Evolutionary conservation across 2,329 filamentous ascomycete species (phyloP).

Genomic region (Aureobasidium sp.): DNA sequence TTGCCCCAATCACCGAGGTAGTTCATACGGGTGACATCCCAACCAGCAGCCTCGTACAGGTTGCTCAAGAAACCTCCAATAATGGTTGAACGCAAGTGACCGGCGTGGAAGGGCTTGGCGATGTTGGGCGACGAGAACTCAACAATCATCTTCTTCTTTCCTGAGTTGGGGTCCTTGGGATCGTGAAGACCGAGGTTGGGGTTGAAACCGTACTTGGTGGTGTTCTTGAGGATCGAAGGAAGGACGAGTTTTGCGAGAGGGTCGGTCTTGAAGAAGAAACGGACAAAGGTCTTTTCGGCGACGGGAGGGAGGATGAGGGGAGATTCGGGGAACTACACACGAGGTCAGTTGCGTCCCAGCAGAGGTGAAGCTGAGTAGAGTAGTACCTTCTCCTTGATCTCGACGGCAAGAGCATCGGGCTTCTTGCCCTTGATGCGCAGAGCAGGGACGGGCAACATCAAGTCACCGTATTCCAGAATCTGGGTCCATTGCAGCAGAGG

Average conservation of each 20-base stretch:
- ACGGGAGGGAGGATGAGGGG: conserved; percentile 64
- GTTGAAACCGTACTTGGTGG: conserved; percentile 56
- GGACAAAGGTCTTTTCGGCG: conserved; percentile 60
- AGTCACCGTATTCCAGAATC: conserved; percentile 72
- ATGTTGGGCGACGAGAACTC: conserved; percentile 85
- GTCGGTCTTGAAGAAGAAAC: conserved; percentile 70
- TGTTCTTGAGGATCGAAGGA: conserved; percentile 58
- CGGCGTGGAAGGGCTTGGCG: conserved; percentile 71
- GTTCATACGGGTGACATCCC: conserved; percentile 64
- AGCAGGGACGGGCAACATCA: conserved; percentile 71
- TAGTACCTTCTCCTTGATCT: conserved; percentile 44
- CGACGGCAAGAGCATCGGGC: conserved; percentile 46
- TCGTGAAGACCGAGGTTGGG: conserved; percentile 52
- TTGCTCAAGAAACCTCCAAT: conserved; percentile 67
- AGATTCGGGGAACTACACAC: conserved; percentile 62
- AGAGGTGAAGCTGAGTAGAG: too few species aligned
- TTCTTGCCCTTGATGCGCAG: conserved; percentile 63
- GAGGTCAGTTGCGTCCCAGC: too few species aligned
- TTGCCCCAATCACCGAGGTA: conserved; percentile 76
- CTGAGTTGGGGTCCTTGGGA: conserved; percentile 49
- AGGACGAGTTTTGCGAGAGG: conserved; percentile 59
- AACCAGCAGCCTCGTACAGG: conserved; percentile 58
- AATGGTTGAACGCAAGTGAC: conserved; percentile 67
- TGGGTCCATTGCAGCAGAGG: conserved; percentile 69
- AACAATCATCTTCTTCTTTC: conserved; percentile 60